These are phyloP conservation scores for Blastocystis sp. DNA, from an alignment of 352 stramenopile genomes.

Conservation along the genomic window DNA sequence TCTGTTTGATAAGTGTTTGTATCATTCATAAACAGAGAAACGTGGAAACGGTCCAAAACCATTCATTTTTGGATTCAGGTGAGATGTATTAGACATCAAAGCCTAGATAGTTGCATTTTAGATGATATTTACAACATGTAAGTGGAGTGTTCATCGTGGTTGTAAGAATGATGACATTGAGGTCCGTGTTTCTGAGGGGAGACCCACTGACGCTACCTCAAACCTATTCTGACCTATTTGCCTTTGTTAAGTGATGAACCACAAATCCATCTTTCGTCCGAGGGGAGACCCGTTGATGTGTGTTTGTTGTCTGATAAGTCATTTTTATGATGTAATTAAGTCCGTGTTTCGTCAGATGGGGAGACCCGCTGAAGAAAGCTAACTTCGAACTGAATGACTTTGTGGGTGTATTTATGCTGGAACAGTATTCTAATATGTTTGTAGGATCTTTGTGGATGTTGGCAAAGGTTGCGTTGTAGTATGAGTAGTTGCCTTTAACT, in stretches of 20 bases:
- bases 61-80: background rate
- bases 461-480: background rate
- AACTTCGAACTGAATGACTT: slow-evolving; percentile 1
- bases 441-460: background rate
- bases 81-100: too few species aligned
- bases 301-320: background rate
- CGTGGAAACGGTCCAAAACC: background rate
- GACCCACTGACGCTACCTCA: slow-evolving; percentile 31
- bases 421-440: background rate
- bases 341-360: slow-evolving; percentile 6
- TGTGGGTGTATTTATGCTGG: background rate
- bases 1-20: background rate
- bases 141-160: background rate
- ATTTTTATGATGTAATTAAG: background rate
- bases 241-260: background rate
- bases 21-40: background rate
- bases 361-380: background rate
- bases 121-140: background rate
- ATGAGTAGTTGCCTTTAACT: background rate
- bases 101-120: too few species aligned
- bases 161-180: slow-evolving; percentile 36
- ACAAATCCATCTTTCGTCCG: slow-evolving; percentile 59
- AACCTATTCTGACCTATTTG: slow-evolving; percentile 30
- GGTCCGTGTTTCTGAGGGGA: slow-evolving; percentile 60
- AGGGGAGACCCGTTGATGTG: slow-evolving; percentile 49